These are phyloP conservation scores for Exophiala aquamarina DNA, from an alignment of 2,329 filamentous ascomycete genomes.

Conservation along the genomic window DNA sequence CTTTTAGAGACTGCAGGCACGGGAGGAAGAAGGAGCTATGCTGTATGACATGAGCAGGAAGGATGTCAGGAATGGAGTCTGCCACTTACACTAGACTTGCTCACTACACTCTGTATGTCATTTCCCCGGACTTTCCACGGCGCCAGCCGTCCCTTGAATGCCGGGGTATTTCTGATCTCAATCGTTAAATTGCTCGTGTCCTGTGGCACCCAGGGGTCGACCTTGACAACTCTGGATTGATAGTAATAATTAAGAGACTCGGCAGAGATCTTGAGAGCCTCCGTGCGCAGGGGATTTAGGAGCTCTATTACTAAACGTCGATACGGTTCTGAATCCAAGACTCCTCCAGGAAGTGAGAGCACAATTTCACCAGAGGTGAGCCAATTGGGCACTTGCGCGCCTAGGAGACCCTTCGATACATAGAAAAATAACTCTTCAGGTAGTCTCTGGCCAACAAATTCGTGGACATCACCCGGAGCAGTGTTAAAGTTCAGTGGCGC, in stretches of 20 bases:
- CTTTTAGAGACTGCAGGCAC: constrained; percentile 63
- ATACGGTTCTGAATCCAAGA: constrained; percentile 77
- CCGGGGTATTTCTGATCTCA: constrained; percentile 58
- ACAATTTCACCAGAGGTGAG: constrained; percentile 77
- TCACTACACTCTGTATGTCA: constrained; percentile 13
- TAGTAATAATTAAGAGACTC: constrained; percentile 81
- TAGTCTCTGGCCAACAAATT: constrained; percentile 85
- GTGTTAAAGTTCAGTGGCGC: constrained; percentile 70
- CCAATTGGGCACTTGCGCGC: constrained; percentile 76
- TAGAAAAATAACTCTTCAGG: constrained; percentile 91
- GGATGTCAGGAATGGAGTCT: constrained; percentile 25
- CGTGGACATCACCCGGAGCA: constrained; percentile 79
- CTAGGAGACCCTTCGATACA: constrained; percentile 77
- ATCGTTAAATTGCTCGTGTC: constrained; percentile 65
- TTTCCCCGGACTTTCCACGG: constrained; percentile 72
- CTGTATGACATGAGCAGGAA: constrained; percentile 16
- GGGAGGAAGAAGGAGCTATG: constrained; percentile 18
- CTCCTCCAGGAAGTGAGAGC: constrained; percentile 81
- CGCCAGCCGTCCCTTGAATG: constrained; percentile 54
- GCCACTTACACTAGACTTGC: constrained; percentile 28
- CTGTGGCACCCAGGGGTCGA: constrained; percentile 82
- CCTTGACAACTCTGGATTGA: constrained; percentile 72
- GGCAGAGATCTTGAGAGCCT: constrained; percentile 74
- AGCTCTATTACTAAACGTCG: constrained; percentile 73
- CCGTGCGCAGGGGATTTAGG: constrained; percentile 71